phyloP scores from a whole-genome alignment of 805 yeast species.

The Wickerhamomyces ciferrii region DNA sequence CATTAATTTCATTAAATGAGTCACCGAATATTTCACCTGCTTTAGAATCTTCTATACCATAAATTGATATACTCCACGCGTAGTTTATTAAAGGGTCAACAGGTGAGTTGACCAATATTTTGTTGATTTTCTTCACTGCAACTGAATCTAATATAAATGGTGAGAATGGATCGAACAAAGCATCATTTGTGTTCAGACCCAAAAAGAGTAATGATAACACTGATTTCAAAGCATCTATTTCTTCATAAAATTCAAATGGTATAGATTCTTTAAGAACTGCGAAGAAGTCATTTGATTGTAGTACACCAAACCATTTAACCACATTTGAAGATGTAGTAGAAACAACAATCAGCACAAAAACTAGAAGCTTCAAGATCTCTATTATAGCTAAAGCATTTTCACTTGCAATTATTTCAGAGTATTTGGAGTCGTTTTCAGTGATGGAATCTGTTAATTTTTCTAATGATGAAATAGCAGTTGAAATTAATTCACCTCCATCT shows the following conservation, averaged over 20 bases:
- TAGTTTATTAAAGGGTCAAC: constrained; percentile 48
- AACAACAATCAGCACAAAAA: constrained; percentile 36
- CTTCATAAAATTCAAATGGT: constrained; percentile 14
- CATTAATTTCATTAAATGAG: constrained; percentile 22
- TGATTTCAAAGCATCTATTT: constrained; percentile 41
- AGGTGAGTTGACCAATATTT: constrained; percentile 29
- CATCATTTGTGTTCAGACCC: constrained; percentile 49
- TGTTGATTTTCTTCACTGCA: constrained; percentile 35
- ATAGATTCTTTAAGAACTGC: constrained; percentile 10
- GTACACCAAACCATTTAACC: constrained; percentile 49
- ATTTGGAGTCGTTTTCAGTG: constrained; percentile 7
- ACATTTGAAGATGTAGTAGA: constrained; percentile 29
- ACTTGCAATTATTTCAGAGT: constrained; percentile 11
- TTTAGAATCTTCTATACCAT: constrained; percentile 34
- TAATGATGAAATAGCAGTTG: constrained; percentile 15
- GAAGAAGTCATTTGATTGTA: constrained; percentile 29
- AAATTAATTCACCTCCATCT: constrained; percentile 19
- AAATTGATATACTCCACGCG: constrained; percentile 61
- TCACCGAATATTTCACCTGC: constrained; percentile 33
- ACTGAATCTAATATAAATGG: constrained; percentile 36
- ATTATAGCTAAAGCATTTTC: constrained; percentile 30
- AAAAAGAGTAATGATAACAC: constrained; percentile 46
- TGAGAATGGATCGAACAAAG: constrained; percentile 30
- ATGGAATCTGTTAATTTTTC: constrained; percentile 2
- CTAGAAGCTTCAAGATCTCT: constrained; percentile 31